phyloP scores from a whole-genome alignment of 257 asterid species.

The Haberlea rhodopensis region DNA sequence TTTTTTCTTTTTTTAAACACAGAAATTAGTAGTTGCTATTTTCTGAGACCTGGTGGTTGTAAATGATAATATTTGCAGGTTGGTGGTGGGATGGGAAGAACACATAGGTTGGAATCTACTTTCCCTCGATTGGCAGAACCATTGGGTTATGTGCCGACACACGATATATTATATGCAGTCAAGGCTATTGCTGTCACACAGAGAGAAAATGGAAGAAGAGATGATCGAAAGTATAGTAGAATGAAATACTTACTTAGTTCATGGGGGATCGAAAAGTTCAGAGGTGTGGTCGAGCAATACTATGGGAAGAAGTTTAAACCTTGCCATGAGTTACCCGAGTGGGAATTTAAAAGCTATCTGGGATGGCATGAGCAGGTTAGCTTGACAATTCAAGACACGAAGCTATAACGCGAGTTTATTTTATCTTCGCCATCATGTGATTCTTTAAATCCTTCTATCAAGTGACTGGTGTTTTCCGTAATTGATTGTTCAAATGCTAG shows the following conservation, averaged over 20 bases:
- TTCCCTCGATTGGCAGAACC: conserved; percentile 91
- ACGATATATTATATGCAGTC: conserved; percentile 81
- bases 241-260: conserved; percentile 90
- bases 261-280: conserved; percentile 97
- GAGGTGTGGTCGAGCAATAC: conserved; percentile 73
- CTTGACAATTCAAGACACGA: conserved; percentile 4
- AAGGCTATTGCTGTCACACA: conserved; percentile 95
- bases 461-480: conserved; percentile 8
- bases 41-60: conserved; percentile 4
- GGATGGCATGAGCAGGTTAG: conserved; percentile 98
- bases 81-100: conserved; percentile 99
- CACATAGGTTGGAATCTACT: conserved; percentile 82
- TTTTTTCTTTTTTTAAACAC: no score
- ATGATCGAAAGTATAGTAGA: conserved; percentile 95
- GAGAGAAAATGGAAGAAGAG: conserved; percentile 95
- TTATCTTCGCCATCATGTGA: neutral
- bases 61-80: conserved; percentile 52
- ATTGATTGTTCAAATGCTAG: conserved; percentile 14
- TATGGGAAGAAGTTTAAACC: conserved; percentile 84
- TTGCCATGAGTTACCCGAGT: conserved; percentile 77
- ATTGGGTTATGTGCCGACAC: conserved; percentile 91
- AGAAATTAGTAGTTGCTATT: conserved; percentile 1
- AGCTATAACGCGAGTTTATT: neutral
- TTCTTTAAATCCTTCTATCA: conserved; percentile 1
- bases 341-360: conserved; percentile 95